phyloP scores from a whole-genome alignment of 1,284 basidiomycete species.

The Microstroma glucosiphilum region DNA sequence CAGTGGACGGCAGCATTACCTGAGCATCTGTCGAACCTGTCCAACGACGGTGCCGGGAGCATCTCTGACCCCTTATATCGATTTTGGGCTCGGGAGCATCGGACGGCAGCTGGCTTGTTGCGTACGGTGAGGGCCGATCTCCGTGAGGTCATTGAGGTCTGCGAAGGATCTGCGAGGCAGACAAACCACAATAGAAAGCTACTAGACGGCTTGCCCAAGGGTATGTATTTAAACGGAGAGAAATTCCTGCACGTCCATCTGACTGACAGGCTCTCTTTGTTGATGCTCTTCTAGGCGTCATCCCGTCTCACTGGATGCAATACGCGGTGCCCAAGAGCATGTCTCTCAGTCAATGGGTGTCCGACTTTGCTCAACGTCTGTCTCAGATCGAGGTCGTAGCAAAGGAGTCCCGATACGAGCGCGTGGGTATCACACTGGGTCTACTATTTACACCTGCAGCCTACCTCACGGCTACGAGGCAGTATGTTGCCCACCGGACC shows the following conservation, averaged over 20 bases:
- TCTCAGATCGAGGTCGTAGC: conserved; percentile 26
- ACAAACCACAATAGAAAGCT: conserved; percentile 42
- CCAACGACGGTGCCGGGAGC: conserved; percentile 16
- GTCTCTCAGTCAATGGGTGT: conserved; percentile 38
- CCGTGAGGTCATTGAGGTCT: conserved; percentile 31
- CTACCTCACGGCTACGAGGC: conserved; percentile 47
- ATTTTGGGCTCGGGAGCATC: conserved; percentile 48
- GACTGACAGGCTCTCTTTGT: background rate
- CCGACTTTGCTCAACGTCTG: conserved; percentile 33
- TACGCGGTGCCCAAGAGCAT: conserved; percentile 32
- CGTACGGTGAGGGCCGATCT: conserved; percentile 32
- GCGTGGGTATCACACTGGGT: conserved; percentile 35
- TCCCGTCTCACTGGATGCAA: conserved; percentile 37
- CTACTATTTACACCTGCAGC: conserved; percentile 41
- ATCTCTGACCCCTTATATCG: conserved; percentile 40
- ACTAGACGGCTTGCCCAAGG: conserved; percentile 36
- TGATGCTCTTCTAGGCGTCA: conserved; percentile 11
- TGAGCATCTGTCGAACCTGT: conserved; percentile 17
- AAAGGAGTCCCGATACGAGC: conserved; percentile 26
- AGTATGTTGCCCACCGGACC: conserved; percentile 36
- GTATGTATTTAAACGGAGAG: conserved; percentile 7
- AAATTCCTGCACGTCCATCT: background rate
- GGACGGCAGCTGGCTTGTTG: conserved; percentile 28
- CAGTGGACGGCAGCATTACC: conserved; percentile 32
- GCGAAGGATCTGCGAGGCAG: conserved; percentile 30